Evolutionary conservation across 2,329 filamentous ascomycete genomes (phyloP).

Genomic region (Fusarium temperatum): DNA sequence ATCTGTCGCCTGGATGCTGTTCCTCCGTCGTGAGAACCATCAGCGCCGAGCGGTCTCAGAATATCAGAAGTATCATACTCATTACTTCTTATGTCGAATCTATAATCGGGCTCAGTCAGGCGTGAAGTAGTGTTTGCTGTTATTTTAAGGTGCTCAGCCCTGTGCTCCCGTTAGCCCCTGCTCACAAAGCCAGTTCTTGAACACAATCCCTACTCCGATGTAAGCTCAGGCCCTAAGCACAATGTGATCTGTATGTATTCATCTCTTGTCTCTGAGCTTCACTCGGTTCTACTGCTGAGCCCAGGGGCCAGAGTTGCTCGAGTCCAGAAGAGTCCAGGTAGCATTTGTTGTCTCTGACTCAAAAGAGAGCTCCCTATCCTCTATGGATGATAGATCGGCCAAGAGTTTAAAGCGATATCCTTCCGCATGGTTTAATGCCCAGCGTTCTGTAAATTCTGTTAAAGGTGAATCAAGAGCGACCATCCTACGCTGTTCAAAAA

Average conservation of each 20-base stretch:
- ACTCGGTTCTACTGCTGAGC: not conserved
- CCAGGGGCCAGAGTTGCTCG: not conserved
- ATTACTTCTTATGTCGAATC: not conserved
- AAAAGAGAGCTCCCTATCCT: too few relatives aligned
- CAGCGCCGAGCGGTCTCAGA: not conserved
- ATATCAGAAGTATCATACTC: not conserved
- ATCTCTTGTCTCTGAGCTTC: too few relatives aligned
- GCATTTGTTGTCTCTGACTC: too few relatives aligned
- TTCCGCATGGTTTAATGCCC: too few relatives aligned
- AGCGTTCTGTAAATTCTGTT: not conserved
- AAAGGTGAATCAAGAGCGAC: not conserved
- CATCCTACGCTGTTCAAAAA: not conserved
- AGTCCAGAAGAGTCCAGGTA: not conserved
- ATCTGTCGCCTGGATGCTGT: not conserved
- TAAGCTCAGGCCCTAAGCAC: too few relatives aligned
- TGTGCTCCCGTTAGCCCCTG: too few relatives aligned
- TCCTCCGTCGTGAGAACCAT: rapidly evolving
- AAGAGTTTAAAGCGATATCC: not conserved
- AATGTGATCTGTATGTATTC: too few relatives aligned
- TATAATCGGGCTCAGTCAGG: not conserved
- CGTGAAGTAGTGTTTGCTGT: not conserved
- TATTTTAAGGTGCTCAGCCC: too few relatives aligned
- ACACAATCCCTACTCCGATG: too few relatives aligned
- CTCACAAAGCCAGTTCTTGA: too few relatives aligned
- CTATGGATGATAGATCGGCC: not conserved